Conservation (phyloP, 805 yeast genomes). For the Yamadazyma takamatsuzukensis region DNA sequence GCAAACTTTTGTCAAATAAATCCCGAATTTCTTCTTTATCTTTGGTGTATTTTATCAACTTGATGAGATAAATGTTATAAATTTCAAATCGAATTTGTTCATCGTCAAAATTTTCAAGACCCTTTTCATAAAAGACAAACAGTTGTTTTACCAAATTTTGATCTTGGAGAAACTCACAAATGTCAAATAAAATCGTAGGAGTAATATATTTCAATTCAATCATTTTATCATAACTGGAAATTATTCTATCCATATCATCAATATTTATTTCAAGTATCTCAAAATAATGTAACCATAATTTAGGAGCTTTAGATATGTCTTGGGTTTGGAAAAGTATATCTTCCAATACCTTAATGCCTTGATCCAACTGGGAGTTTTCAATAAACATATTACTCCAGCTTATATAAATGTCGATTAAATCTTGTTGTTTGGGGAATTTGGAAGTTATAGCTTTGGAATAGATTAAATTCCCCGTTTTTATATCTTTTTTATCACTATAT, state of each 20-base stretch:
- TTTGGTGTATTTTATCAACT: constrained; percentile 29
- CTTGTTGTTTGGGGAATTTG: constrained; percentile 59
- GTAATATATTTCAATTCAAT: constrained; percentile 59
- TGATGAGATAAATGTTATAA: constrained; percentile 65
- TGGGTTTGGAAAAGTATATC: constrained; percentile 21
- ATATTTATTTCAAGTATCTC: constrained; percentile 63
- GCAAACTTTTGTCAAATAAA: constrained; percentile 55
- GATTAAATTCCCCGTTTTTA: constrained; percentile 57
- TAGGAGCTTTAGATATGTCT: constrained; percentile 51
- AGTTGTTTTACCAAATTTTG: constrained; percentile 45
- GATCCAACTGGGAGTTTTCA: constrained; percentile 42
- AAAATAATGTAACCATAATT: constrained; percentile 70
- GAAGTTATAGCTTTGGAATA: constrained; percentile 65
- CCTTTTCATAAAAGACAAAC: constrained; percentile 64
- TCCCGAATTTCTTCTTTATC: constrained; percentile 47
- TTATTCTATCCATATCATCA: constrained; percentile 17
- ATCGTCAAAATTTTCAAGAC: constrained; percentile 56
- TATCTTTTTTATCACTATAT: constrained; percentile 55
- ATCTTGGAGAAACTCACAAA: constrained; percentile 57
- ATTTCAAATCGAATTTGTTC: constrained; percentile 57
- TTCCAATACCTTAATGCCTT: constrained; percentile 32
- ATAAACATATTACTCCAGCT: constrained; percentile 72
- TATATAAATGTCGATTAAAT: constrained; percentile 66
- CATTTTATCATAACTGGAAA: constrained; percentile 24
- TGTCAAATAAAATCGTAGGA: constrained; percentile 60